Conservation (phyloP, 1,139 yeast genomes). For the Yamadazyma epiphylla region DNA sequence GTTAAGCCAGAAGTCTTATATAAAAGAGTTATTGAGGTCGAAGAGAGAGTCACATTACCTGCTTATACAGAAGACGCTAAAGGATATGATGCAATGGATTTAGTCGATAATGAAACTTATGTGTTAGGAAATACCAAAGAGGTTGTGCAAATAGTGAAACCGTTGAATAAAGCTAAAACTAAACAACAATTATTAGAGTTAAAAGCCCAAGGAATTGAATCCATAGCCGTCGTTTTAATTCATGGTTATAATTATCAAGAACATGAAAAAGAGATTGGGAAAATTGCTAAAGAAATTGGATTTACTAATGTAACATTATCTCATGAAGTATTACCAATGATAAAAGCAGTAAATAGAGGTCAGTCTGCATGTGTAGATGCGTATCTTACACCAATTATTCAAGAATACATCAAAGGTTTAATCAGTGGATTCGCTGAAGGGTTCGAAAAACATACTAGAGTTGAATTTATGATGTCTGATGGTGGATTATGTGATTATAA, state of each 20-base stretch:
- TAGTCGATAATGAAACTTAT: conserved; percentile 11
- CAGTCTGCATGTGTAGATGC: conserved; percentile 77
- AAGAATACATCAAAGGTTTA: conserved; percentile 57
- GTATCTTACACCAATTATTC: conserved; percentile 70
- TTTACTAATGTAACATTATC: conserved; percentile 58
- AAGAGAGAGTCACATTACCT: conserved; percentile 69
- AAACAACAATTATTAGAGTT: conserved; percentile 28
- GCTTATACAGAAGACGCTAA: conserved; percentile 60
- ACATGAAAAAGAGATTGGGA: conserved; percentile 58
- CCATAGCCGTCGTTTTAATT: conserved; percentile 64
- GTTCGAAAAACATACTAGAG: conserved; percentile 17
- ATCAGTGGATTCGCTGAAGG: conserved; percentile 57
- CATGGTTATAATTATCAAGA: conserved; percentile 69
- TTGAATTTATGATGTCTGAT: conserved; percentile 58
- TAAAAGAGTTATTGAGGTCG: conserved; percentile 60
- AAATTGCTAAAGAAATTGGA: conserved; percentile 56
- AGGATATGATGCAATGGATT: conserved; percentile 17
- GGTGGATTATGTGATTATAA: conserved; percentile 51
- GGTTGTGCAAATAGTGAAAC: conserved; percentile 48
- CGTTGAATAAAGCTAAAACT: conserved; percentile 34
- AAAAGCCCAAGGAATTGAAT: conserved; percentile 54
- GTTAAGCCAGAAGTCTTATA: conserved; percentile 56
- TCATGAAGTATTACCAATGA: conserved; percentile 70
- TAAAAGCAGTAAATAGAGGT: conserved; percentile 67
- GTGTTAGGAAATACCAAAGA: conserved; percentile 63